Evolutionary conservation across 352 stramenopile genomes (phyloP).

Genomic region (Blastocystis sp.): DNA sequence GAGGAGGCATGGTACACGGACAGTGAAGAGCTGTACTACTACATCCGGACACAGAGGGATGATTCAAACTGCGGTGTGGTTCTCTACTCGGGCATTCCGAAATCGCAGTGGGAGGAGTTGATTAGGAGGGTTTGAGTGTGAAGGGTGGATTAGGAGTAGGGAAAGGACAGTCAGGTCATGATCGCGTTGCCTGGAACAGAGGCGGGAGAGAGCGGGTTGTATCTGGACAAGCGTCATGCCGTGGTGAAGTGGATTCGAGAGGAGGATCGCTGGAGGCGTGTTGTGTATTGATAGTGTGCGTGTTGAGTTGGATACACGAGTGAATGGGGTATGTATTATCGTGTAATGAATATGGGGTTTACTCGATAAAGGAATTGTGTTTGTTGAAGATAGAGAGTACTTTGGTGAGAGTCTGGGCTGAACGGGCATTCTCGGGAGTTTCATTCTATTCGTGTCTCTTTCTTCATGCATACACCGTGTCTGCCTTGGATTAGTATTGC

Average conservation of each 20-base stretch:
- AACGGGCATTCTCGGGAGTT: no score
- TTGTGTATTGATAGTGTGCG: no score
- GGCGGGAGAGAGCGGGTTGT: neutral
- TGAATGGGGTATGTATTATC: no score
- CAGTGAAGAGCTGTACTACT: neutral
- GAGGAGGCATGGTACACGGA: neutral
- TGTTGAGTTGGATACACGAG: no score
- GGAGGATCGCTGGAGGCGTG: neutral
- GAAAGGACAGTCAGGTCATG: neutral
- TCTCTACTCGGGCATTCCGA: conserved; percentile 12
- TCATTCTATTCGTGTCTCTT: no score
- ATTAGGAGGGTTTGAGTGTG: neutral
- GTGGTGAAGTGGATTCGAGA: conserved; percentile 15
- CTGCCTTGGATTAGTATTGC: no score
- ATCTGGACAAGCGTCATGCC: conserved; percentile 4
- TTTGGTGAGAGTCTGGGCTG: no score
- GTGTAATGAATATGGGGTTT: no score
- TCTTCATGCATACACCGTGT: no score
- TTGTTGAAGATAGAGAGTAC: no score
- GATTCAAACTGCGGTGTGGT: neutral
- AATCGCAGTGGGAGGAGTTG: neutral
- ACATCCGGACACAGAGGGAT: neutral
- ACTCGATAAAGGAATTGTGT: no score
- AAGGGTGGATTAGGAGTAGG: neutral
- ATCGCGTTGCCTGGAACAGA: conserved; percentile 7